A percentile compares a stretch with the other conserved stretches of the same genome.
phyloP scores from a whole-genome alignment of 2,329 filamentous ascomycete species.

The Scolecobasidium constrictum region DNA sequence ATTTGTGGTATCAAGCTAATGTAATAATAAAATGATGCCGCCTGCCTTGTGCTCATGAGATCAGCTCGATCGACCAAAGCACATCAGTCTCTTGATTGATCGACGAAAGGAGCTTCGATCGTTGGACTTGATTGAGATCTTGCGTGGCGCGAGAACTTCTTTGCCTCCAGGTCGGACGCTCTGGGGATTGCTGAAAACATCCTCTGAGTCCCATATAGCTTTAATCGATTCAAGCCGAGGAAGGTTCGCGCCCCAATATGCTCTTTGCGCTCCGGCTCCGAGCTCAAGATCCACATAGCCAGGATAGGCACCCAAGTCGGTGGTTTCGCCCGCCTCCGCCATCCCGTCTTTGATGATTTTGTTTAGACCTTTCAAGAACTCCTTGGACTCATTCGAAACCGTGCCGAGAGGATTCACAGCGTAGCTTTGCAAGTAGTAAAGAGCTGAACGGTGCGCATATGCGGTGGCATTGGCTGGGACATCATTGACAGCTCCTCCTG shows the following conservation, averaged over 20 bases:
- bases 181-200: not conserved
- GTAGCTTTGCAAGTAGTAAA: constrained; percentile 55
- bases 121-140: too few species aligned
- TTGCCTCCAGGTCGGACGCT: not conserved
- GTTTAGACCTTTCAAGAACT: not conserved
- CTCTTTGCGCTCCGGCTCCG: not conserved
- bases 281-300: not conserved
- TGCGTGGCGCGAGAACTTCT: not conserved
- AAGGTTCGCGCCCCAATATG: not conserved
- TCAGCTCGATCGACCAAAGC: too few species aligned
- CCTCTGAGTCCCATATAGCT: not conserved
- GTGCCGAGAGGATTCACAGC: constrained; percentile 27
- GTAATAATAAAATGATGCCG: too few species aligned
- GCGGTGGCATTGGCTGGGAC: constrained; percentile 44
- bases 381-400: not conserved
- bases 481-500: constrained; percentile 50
- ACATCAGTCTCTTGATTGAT: too few species aligned
- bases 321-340: not conserved
- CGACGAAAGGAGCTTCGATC: too few species aligned
- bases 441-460: constrained; percentile 52
- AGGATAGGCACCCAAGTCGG: not conserved
- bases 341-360: not conserved
- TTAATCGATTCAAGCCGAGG: not conserved
- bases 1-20: too few species aligned
- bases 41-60: too few species aligned